Percentiles rank a stretch among this genome's conserved stretches.
These are phyloP conservation scores for Musa acuminata DNA, from an alignment of 176 grass and related monocot species.

Conservation along the genomic window DNA sequence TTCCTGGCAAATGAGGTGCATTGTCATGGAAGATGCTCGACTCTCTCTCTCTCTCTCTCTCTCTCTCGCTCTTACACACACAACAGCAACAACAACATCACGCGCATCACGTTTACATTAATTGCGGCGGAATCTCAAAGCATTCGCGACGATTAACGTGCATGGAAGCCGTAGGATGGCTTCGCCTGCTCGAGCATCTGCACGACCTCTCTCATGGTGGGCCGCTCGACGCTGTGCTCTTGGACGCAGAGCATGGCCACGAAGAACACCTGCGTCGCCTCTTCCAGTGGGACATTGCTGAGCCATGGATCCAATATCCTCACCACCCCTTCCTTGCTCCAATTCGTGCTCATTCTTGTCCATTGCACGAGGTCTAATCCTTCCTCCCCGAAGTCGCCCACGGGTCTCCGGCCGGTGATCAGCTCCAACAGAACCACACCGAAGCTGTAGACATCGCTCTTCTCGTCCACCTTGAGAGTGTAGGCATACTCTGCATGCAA, in stretches of 20 bases:
- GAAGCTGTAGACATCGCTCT: constrained; percentile 86
- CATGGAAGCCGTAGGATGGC: background rate
- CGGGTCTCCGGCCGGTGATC: constrained; percentile 45
- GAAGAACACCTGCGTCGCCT: constrained; percentile 64
- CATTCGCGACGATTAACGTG: background rate
- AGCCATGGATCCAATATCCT: constrained; percentile 58
- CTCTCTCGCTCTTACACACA: no score
- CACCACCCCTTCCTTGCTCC: constrained; percentile 54
- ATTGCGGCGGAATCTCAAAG: background rate
- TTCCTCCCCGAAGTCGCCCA: constrained; percentile 85
- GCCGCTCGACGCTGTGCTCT: constrained; percentile 68
- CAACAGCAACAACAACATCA: no score
- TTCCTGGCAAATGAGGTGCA: no score
- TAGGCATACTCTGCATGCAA: constrained; percentile 59
- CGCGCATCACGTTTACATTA: no score
- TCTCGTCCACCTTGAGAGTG: constrained; percentile 85
- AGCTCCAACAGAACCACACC: constrained; percentile 72
- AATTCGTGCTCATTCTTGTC: constrained; percentile 47
- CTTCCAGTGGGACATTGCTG: constrained; percentile 42
- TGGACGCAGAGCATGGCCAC: constrained; percentile 86
- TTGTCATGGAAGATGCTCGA: no score
- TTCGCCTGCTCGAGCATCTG: constrained; percentile 43
- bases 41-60: no score
- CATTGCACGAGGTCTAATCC: constrained; percentile 86
- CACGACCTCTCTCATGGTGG: constrained; percentile 83